phyloP scores from a whole-genome alignment of 352 stramenopile species.

The Phytophthora idaei region DNA sequence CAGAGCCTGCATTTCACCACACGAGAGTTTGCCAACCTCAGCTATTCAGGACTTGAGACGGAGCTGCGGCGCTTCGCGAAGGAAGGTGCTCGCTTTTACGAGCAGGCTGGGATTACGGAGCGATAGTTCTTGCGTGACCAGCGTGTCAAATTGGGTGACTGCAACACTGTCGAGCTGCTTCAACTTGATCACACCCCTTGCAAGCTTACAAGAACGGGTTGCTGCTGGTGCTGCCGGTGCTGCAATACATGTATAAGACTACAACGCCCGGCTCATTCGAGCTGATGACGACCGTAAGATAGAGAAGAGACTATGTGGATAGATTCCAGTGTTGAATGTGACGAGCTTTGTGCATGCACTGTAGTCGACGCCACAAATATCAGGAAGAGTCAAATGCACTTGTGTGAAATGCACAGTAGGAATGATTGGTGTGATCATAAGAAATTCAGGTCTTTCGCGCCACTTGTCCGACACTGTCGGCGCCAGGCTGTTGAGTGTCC shows the following conservation, averaged over 20 bases:
- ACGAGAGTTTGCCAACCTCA: conserved; percentile 38
- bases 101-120: conserved; percentile 25
- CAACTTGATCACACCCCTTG: too few relatives aligned
- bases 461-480: neutral
- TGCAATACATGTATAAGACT: neutral
- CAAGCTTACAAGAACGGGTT: too few relatives aligned
- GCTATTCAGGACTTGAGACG: conserved; percentile 38
- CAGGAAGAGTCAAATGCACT: neutral
- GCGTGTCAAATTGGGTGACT: neutral
- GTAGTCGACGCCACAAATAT: neutral
- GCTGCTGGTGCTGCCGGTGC: too few relatives aligned
- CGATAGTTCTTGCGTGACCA: neutral
- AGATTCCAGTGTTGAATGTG: neutral
- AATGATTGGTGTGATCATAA: too few relatives aligned
- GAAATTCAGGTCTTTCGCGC: too few relatives aligned
- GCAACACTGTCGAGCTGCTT: neutral
- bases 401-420: too few relatives aligned
- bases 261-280: neutral
- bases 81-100: conserved; percentile 36
- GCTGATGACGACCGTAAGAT: too few relatives aligned
- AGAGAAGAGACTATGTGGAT: too few relatives aligned
- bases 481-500: neutral
- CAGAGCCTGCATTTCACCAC: conserved; percentile 43
- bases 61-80: conserved; percentile 39
- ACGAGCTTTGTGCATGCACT: neutral